Evolutionary conservation across 2,329 filamentous ascomycete species (phyloP).

Genomic region (Exophiala phaeomuriformis): DNA sequence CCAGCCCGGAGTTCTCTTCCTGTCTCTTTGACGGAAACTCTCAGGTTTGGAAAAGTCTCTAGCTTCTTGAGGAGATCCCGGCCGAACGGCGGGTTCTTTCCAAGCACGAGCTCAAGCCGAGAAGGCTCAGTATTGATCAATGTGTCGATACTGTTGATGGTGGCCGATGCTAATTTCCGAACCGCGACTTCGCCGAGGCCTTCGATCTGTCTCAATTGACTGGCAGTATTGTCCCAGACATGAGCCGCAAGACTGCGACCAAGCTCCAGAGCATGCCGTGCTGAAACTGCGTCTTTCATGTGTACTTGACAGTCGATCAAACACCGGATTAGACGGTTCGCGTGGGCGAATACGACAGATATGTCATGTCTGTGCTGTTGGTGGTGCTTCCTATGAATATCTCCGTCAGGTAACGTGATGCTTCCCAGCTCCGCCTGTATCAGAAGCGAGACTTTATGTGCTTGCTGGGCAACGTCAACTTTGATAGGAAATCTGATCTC

Average conservation of each 20-base stretch:
- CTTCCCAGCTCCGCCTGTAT: constrained; percentile 68
- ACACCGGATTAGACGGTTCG: constrained; percentile 64
- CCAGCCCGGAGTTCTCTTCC: constrained; percentile 36
- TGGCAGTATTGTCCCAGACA: constrained; percentile 72
- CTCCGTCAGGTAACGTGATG: constrained; percentile 55
- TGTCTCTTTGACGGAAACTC: constrained; percentile 47
- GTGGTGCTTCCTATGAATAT: constrained; percentile 48
- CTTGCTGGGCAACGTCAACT: constrained; percentile 55
- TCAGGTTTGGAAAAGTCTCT: constrained; percentile 63
- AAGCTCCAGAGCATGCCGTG: constrained; percentile 66
- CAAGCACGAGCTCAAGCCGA: constrained; percentile 68
- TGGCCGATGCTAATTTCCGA: constrained; percentile 63
- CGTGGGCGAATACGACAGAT: constrained; percentile 57
- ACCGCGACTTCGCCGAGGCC: constrained; percentile 69
- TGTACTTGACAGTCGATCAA: constrained; percentile 65
- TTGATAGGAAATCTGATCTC: constrained; percentile 66
- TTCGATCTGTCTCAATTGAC: constrained; percentile 76
- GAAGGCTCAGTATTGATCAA: constrained; percentile 60
- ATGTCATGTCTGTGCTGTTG: constrained; percentile 47
- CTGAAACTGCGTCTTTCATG: constrained; percentile 57
- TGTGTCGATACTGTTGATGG: constrained; percentile 63
- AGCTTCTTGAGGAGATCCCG: constrained; percentile 59
- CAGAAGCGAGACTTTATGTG: constrained; percentile 70
- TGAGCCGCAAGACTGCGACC: constrained; percentile 67
- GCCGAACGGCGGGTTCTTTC: constrained; percentile 77